These are phyloP conservation scores for Porphyrellus cyaneotinctus DNA, from an alignment of 768 basidiomycete genomes.

Conservation along the genomic window DNA sequence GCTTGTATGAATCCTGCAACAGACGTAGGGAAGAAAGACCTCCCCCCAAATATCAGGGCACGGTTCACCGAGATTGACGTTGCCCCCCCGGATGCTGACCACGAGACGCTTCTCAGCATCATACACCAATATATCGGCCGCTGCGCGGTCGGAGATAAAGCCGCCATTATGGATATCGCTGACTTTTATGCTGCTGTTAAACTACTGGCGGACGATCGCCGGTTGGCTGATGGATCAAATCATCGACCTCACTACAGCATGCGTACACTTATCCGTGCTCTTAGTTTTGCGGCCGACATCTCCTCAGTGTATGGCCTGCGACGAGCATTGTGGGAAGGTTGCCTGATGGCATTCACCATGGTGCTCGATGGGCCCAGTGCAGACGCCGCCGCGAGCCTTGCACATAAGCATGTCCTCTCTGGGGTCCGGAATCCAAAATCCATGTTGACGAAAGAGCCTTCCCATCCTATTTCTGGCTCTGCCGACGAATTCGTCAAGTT, in stretches of 20 bases:
- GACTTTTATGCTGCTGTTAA: conserved; percentile 88
- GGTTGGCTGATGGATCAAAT: conserved; percentile 91
- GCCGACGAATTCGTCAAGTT: conserved; percentile 69
- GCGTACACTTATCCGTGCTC: conserved; percentile 87
- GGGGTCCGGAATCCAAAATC: conserved; percentile 79
- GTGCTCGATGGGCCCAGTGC: conserved; percentile 74
- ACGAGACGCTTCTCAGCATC: conserved; percentile 83
- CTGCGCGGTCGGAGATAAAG: conserved; percentile 78
- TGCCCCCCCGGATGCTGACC: conserved; percentile 88
- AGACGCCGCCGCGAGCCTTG: conserved; percentile 58
- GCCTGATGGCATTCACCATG: conserved; percentile 98
- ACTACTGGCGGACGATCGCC: conserved; percentile 62
- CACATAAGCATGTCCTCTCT: conserved; percentile 72
- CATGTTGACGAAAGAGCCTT: conserved; percentile 66
- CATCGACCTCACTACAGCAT: conserved; percentile 94
- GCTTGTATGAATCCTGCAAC: conserved; percentile 99
- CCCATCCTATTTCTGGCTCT: conserved; percentile 42
- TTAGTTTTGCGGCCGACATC: conserved; percentile 86
- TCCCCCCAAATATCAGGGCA: conserved; percentile 84
- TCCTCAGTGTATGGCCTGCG: conserved; percentile 73
- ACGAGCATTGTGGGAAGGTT: conserved; percentile 92
- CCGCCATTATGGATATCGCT: conserved; percentile 83
- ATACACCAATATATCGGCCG: conserved; percentile 86
- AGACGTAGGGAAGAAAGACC: conserved; percentile 96
- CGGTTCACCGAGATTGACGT: conserved; percentile 97